Evolutionary conservation across 192 early-diverging fungal genomes (phyloP), one percentile per base, ranked within the genome.

Genomic region (Geranomyces variabilis): DNA sequence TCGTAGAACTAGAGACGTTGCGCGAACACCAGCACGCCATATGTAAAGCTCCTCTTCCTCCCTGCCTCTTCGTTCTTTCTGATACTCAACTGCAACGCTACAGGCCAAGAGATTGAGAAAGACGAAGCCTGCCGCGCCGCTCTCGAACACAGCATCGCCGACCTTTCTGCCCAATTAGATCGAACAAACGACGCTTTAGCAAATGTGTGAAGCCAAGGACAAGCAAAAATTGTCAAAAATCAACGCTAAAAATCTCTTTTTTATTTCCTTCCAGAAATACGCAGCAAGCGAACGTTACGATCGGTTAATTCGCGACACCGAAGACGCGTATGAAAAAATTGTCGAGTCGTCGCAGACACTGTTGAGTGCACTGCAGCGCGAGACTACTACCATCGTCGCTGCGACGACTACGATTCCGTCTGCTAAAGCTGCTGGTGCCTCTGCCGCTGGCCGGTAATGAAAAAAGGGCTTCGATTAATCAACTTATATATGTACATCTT

Each of bases 341-440:
- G 72, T 74, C 0, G 72, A 74, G 45, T 74, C 72, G 4, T 74
- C 72, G 5, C 72, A 67, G 56, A 66, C 49, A 19, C 64, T 74
- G 9, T 28, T 74, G 10, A 14, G 34, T 14, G 30, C 8, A 8
- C 29, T 74, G 63, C 51, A 74, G 21, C 64, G 41, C 22, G 66
- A 74, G 41, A 34, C 24, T 15, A 15, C 49, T 8, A 29, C 46
- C 17, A 67, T 67, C 21, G 63, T 55, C 36, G 10, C 3, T 41
- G 36, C 36, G 36, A 41, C 36, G 10, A 7, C 36, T 7, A 41
- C 10, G 10, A 41, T 7, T 41, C n/a, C n/a, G n/a, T n/a, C n/a
- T n/a, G n/a, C n/a, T n/a, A n/a, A n/a, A n/a, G n/a, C n/a, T n/a
- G n/a, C n/a, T n/a, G n/a, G n/a, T n/a, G n/a, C n/a, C n/a, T n/a